Evolutionary conservation across 2,329 filamentous ascomycete genomes (phyloP).

Genomic region (Peltaster fructicola): DNA sequence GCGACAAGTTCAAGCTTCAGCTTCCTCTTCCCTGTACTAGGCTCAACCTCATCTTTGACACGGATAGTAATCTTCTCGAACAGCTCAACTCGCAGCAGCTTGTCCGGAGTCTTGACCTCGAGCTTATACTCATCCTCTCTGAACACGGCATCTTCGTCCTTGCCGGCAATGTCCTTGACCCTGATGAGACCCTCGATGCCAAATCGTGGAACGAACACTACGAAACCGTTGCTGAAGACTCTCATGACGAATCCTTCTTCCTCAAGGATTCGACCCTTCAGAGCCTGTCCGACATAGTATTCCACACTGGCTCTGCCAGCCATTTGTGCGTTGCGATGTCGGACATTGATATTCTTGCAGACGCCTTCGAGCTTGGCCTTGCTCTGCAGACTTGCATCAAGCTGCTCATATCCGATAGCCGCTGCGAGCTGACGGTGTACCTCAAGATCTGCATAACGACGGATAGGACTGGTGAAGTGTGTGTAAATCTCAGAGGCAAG

Average conservation of each 20-base stretch:
- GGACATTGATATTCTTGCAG: conserved; percentile 95
- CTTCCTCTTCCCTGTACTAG: conserved; percentile 87
- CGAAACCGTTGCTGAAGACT: conserved; percentile 92
- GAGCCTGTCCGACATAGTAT: conserved; percentile 93
- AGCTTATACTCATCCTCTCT: conserved; percentile 76
- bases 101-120: conserved; percentile 33
- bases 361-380: conserved; percentile 77
- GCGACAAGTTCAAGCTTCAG: conserved; percentile 50
- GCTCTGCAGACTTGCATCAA: conserved; percentile 66
- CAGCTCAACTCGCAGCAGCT: conserved; percentile 46
- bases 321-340: conserved; percentile 92
- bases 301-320: conserved; percentile 87
- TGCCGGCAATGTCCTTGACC: conserved; percentile 56
- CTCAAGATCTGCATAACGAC: conserved; percentile 90
- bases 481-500: conserved; percentile 95
- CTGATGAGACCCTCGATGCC: conserved; percentile 87
- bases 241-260: conserved; percentile 95
- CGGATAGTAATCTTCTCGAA: conserved; percentile 84
- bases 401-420: conserved; percentile 77
- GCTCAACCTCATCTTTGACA: conserved; percentile 85
- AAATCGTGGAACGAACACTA: conserved; percentile 88
- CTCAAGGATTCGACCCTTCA: conserved; percentile 57
- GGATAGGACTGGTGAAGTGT: conserved; percentile 93
- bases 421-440: conserved; percentile 89
- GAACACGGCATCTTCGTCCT: conserved; percentile 61